Base-by-base conservation (phyloP, 2,329 filamentous ascomycete species). In the Nemania sp. region DNA sequence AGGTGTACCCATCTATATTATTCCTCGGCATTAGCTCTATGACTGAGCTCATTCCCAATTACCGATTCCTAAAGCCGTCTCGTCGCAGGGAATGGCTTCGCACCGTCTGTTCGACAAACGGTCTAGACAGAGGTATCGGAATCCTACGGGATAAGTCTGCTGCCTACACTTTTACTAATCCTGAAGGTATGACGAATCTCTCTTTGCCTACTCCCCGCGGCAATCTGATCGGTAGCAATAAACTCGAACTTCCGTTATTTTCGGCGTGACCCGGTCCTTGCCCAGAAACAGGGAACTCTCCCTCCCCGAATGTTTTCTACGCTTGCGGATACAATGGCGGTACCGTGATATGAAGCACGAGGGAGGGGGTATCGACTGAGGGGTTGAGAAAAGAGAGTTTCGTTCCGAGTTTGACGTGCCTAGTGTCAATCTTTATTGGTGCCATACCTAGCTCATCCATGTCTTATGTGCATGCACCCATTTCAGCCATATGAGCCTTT, bases 301-400 rank as follows among this genome's bases (percentile, higher is more conserved):
- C n/a, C 21, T 18, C n/a, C 9, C 3, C 9, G 39, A 29, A 40
- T 25, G n/a, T 32, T 34, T 29, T 17, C 40, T 37, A 43, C 21
- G 34, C 40, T 47, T 21, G 21, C 48, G 13, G 20, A 37, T 34
- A 43, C 37, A 47, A 43, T 34, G 34, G 34, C n/a, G 39, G 39
- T 60, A 61, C 56, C 50, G 61, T 59, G 59, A 43, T 42, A 37
- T 42, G 39, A 56, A 51, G 46, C 21, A 64, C 45, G 50, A 50
- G 47, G 49, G 56, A 60, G 59, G 57, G 25, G 54, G 48, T 39
- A 54, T 49, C 42, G 56, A 47, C 32, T 59, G 52, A 57, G 55
- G 65, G 58, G 52, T 63, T 37, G 34, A 64, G 51, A 12, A 62
- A 62, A 64, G 43, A 64, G 53, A 66, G 64, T 66, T 66, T 62